Conservation (phyloP, 345 rosid genomes). For the Eucalyptus fibrosa region DNA sequence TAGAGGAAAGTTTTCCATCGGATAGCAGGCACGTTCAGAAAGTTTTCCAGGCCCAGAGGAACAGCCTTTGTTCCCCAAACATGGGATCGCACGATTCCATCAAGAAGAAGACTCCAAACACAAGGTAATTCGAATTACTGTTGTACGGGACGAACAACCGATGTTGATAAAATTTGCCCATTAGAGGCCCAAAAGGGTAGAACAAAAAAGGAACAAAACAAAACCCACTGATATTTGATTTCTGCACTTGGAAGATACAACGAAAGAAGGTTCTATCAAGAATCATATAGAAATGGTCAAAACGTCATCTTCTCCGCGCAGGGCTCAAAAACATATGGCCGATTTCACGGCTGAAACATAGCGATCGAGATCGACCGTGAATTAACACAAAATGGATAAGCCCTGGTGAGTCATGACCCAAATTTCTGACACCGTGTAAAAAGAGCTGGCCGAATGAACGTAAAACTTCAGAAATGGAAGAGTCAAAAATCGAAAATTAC, state of each 20-base stretch:
- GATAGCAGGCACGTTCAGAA: not conserved
- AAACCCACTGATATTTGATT: not conserved
- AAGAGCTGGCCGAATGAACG: not conserved
- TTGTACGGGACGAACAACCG: not conserved
- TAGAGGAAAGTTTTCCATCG: no score
- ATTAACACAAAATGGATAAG: not conserved
- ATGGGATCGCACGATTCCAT: not conserved
- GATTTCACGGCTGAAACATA: not conserved
- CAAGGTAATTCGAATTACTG: not conserved
- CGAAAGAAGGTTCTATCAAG: not conserved
- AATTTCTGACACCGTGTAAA: not conserved
- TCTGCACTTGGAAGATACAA: not conserved
- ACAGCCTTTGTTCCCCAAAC: not conserved
- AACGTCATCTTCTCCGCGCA: not conserved
- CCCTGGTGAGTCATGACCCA: not conserved
- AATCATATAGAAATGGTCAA: not conserved
- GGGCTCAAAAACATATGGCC: not conserved
- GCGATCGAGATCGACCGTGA: not conserved
- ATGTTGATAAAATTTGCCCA: not conserved
- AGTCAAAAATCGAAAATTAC: conserved; percentile 8
- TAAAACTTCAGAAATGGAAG: not conserved
- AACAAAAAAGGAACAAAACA: not conserved
- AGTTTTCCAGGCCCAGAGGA: not conserved
- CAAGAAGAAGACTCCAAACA: not conserved
- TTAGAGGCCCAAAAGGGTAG: not conserved